phyloP scores from a whole-genome alignment of 768 basidiomycete genomes.

The Crepidotus variabilis region DNA sequence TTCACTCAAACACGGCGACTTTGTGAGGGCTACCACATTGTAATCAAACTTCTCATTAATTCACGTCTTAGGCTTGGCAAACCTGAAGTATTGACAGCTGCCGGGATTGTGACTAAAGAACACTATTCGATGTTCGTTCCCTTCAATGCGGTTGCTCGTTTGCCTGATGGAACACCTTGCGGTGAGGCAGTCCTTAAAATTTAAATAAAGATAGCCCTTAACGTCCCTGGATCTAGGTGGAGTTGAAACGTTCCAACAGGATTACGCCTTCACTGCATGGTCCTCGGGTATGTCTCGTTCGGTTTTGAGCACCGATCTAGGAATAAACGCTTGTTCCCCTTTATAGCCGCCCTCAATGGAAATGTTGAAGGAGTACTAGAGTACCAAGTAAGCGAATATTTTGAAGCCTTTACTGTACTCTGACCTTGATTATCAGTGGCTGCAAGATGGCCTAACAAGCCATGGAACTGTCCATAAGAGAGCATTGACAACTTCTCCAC shows the following conservation, averaged over 20 bases:
- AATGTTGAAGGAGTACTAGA: slow-evolving; percentile 21
- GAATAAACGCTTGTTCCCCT: background rate
- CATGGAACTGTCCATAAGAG: slow-evolving; percentile 13
- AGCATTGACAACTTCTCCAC: slow-evolving; percentile 7
- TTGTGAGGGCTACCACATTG: slow-evolving; percentile 4
- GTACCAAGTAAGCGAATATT: slow-evolving; percentile 15
- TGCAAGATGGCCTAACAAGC: slow-evolving; percentile 14
- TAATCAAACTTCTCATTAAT: background rate
- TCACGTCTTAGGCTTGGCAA: slow-evolving; percentile 22
- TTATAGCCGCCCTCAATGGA: slow-evolving; percentile 14
- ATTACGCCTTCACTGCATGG: slow-evolving; percentile 24
- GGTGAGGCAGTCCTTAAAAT: slow-evolving; percentile 8
- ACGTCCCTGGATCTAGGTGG: slow-evolving; percentile 7
- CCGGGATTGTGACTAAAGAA: slow-evolving; percentile 26
- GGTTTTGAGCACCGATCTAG: background rate
- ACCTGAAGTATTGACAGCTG: slow-evolving; percentile 24
- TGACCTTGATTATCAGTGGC: slow-evolving; percentile 11
- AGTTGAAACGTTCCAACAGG: slow-evolving; percentile 18
- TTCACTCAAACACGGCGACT: slow-evolving; percentile 18
- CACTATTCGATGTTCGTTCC: slow-evolving; percentile 23
- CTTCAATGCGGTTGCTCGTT: slow-evolving; percentile 21
- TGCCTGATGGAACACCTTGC: slow-evolving; percentile 16
- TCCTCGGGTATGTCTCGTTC: slow-evolving; percentile 8
- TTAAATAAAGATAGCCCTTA: background rate
- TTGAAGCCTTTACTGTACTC: background rate